phyloP scores from a whole-genome alignment of 176 grass and related monocot genomes.

The Carex littledalei region DNA sequence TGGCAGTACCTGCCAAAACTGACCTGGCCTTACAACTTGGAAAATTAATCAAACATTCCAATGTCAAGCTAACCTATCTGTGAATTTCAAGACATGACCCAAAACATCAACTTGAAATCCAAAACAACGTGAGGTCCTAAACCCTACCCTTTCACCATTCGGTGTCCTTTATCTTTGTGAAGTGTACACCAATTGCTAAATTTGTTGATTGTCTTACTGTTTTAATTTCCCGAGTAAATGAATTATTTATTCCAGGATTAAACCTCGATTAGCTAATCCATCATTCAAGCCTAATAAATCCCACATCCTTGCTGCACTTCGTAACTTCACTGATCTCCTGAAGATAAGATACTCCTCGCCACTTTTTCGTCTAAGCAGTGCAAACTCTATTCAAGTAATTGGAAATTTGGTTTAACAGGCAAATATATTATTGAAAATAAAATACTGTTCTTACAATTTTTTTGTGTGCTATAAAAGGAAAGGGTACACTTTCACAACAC shows the following conservation, averaged over 20 bases:
- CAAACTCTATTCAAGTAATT: constrained; percentile 56
- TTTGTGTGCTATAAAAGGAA: constrained; percentile 44
- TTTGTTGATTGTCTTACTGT: neutral
- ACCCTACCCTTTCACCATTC: neutral
- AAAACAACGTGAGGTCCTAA: neutral
- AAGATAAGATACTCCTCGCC: constrained; percentile 87
- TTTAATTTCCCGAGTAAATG: neutral
- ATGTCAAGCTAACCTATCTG: neutral
- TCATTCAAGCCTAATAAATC: constrained; percentile 63
- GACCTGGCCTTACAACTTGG: neutral
- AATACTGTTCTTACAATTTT: constrained; percentile 1
- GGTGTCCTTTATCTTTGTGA: neutral
- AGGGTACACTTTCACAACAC: constrained; percentile 82
- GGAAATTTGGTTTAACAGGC: neutral
- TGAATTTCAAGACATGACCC: neutral
- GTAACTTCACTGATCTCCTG: constrained; percentile 53
- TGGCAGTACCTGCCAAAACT: neutral
- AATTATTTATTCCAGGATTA: constrained; percentile 54
- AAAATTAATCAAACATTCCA: neutral
- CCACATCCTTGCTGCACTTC: constrained; percentile 55
- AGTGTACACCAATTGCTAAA: neutral
- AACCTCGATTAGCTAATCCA: constrained; percentile 67
- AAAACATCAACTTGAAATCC: neutral
- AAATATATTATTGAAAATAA: constrained; percentile 17
- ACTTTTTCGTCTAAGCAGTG: constrained; percentile 56